Conservation (phyloP, 495 filamentous ascomycete genomes). For the Xylaria palmicola region DNA sequence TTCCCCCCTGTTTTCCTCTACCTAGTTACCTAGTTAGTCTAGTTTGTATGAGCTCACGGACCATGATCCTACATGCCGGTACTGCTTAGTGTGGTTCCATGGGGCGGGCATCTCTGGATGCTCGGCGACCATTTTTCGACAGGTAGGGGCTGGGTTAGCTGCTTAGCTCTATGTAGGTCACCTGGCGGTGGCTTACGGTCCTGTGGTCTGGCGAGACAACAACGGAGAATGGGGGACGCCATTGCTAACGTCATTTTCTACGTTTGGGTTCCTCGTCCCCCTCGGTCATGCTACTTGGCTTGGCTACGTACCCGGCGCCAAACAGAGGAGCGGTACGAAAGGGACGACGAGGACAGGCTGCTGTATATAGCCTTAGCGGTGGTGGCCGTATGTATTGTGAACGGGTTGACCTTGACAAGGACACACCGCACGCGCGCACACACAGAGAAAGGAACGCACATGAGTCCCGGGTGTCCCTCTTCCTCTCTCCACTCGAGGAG, state of each 20-base stretch:
- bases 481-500: too few relatives aligned
- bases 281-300: background rate
- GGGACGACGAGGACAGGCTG: too few relatives aligned
- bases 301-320: background rate
- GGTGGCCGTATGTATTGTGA: too few relatives aligned
- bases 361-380: too few relatives aligned
- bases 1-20: background rate
- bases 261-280: background rate
- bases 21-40: background rate
- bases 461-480: background rate
- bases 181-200: conserved; percentile 10
- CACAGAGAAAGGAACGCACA: too few relatives aligned
- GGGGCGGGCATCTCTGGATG: background rate
- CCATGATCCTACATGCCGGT: conserved; percentile 7
- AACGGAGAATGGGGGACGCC: background rate
- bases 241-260: background rate
- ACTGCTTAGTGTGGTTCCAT: background rate
- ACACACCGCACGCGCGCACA: too few relatives aligned
- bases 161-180: conserved; percentile 11
- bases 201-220: background rate
- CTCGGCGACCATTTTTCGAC: conserved; percentile 13
- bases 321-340: background rate
- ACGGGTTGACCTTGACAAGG: too few relatives aligned
- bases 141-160: background rate
- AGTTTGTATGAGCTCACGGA: background rate